Evolutionary conservation across 352 stramenopile genomes (phyloP), one percentile per base, ranked within the genome.

Genomic region (Phytophthora europaea): DNA sequence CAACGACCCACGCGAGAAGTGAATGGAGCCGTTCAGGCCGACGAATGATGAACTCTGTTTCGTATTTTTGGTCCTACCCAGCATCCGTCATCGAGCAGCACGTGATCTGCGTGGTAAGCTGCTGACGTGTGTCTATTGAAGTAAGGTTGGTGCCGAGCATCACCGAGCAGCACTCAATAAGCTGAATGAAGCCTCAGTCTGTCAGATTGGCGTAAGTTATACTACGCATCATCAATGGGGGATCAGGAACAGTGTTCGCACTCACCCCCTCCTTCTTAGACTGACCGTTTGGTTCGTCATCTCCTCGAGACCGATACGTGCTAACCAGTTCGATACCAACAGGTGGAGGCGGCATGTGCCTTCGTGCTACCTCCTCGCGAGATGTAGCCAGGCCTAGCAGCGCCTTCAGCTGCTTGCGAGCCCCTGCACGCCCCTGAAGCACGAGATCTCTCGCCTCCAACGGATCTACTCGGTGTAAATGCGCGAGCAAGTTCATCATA

Each of bases 361-460:
- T 73, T 33, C n/a, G 38, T 33, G 33, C 4, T 26, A 65, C 16
- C 6, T 65, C 70, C 1, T 74, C 65, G 1, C 70, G 65, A 47
- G 58, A 70, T 4, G 70, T 77, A n/a, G 51, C 34, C 20, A 78
- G 48, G 9, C 57, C 51, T 3, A 79, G 54, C 7, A 73, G 5
- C 1, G 33, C 18, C 33, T 73, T 79, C 3, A 82, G 60, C 7
- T 79, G 75, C 54, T 78, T 80, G 3, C 77, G 75, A 6, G 87
- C 83, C 1, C 78, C 76, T 16, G 33, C 31, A 10, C 73, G 70
- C 3, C 80, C 80, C 8, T 76, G 74, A 0, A 65, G 56, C 5
- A 92, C 76, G 38, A 92, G 81, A 43, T 89, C 62, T 63, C 89
- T 90, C 23, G 82, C 79, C 31, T 92, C 81, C 4, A 92, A 65